Conservation (phyloP, 768 basidiomycete species). For the Phlegmacium glaucopus region DNA sequence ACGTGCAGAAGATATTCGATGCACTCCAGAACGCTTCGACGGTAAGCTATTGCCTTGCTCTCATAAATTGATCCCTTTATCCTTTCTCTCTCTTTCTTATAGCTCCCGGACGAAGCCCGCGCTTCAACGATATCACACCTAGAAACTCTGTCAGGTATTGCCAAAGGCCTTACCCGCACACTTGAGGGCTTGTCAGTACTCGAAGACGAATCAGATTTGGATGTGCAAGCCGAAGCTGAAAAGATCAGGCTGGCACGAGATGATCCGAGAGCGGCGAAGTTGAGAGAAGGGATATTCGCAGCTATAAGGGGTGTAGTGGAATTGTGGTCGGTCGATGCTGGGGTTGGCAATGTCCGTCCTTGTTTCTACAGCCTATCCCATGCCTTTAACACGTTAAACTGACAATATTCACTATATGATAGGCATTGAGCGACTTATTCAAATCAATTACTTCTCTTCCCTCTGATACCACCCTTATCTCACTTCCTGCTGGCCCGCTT, state of each 20-base stretch:
- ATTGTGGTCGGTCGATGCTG: constrained; percentile 77
- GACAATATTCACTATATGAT: neutral
- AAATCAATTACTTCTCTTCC: constrained; percentile 85
- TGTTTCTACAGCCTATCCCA: constrained; percentile 1
- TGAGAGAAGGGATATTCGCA: constrained; percentile 66
- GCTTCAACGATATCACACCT: constrained; percentile 65
- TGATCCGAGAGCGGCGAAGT: constrained; percentile 56
- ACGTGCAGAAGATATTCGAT: constrained; percentile 65
- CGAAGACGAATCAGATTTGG: constrained; percentile 54
- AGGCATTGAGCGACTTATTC: constrained; percentile 82
- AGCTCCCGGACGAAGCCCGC: constrained; percentile 77
- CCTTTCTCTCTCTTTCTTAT: neutral
- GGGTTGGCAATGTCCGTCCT: constrained; percentile 66
- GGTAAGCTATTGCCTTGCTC: constrained; percentile 32
- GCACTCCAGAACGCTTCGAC: constrained; percentile 52
- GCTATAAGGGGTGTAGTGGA: constrained; percentile 61
- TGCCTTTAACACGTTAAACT: neutral
- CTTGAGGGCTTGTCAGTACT: constrained; percentile 62
- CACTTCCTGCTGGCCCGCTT: constrained; percentile 77
- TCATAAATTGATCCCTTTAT: neutral
- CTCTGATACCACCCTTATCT: constrained; percentile 71
- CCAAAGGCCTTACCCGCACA: constrained; percentile 80
- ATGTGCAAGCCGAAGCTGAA: constrained; percentile 46
- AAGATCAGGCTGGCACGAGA: constrained; percentile 57
- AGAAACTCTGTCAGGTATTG: constrained; percentile 79